These are phyloP conservation scores for Pseudopyricularia javanii DNA, from an alignment of 2,329 filamentous ascomycete species.

Conservation along the genomic window DNA sequence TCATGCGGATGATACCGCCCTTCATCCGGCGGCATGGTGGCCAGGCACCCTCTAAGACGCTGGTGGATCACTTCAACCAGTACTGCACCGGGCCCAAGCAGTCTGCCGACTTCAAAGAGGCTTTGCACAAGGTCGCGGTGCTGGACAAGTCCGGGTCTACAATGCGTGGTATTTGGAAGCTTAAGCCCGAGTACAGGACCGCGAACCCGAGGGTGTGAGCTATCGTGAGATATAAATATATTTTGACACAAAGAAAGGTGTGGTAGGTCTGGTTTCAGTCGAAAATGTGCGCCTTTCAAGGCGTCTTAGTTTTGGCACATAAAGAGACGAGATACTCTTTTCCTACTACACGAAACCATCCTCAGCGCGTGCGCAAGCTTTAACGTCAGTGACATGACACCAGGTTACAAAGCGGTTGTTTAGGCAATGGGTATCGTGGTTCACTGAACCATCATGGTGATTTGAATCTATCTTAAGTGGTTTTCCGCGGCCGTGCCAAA, in stretches of 20 bases:
- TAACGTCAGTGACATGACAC: background rate
- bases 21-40: constrained; percentile 73
- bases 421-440: background rate
- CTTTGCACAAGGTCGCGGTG: constrained; percentile 63
- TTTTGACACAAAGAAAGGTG: background rate
- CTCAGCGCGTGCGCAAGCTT: too few relatives aligned
- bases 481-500: constrained; percentile 20
- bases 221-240: background rate
- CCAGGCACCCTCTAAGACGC: constrained; percentile 66
- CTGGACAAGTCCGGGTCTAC: constrained; percentile 47
- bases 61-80: constrained; percentile 82
- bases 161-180: constrained; percentile 40
- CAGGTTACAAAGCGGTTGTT: background rate
- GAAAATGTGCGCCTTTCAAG: too few relatives aligned
- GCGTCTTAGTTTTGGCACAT: too few relatives aligned
- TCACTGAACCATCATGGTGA: constrained; percentile 1
- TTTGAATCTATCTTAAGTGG: constrained; percentile 5
- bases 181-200: constrained; percentile 22
- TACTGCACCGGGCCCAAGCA: constrained; percentile 59
- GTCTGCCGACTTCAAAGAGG: constrained; percentile 69
- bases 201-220: background rate
- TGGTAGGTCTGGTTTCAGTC: background rate
- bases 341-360: too few relatives aligned
- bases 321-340: too few relatives aligned
- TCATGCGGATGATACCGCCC: constrained; percentile 59